Conservation (phyloP, 495 filamentous ascomycete genomes). For the Terfezia boudieri region DNA sequence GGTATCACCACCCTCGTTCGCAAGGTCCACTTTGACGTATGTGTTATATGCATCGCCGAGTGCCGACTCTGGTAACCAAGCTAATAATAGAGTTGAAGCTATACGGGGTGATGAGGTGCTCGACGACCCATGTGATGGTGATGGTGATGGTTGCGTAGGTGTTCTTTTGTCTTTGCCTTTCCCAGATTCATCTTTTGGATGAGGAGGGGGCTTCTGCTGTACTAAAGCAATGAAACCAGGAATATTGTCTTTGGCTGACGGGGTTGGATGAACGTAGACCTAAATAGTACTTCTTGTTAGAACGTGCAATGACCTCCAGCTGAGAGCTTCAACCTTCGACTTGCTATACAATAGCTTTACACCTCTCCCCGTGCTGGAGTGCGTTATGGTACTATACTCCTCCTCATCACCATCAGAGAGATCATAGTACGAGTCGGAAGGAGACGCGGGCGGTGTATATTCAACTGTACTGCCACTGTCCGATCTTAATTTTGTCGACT, state of each 20-base stretch:
- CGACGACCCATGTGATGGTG: slow-evolving; percentile 4
- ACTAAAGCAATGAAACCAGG: slow-evolving; percentile 86
- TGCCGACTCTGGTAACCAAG: slow-evolving; percentile 83
- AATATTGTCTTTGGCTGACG: slow-evolving; percentile 87
- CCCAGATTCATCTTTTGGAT: neutral
- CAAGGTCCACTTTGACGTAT: slow-evolving; percentile 86
- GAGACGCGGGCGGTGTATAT: slow-evolving; percentile 32
- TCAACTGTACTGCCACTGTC: neutral
- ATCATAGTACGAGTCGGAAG: slow-evolving; percentile 89
- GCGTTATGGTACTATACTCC: slow-evolving; percentile 88
- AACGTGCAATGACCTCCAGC: neutral
- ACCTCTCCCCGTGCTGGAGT: slow-evolving; percentile 52
- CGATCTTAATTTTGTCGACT: too few relatives aligned
- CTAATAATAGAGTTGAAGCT: slow-evolving; percentile 44
- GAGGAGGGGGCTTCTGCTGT: slow-evolving; percentile 50
- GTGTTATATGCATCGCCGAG: slow-evolving; percentile 67
- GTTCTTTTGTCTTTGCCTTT: slow-evolving; percentile 17
- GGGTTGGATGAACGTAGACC: slow-evolving; percentile 95
- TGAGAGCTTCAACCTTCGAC: slow-evolving; percentile 47
- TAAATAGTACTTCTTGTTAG: slow-evolving; percentile 15
- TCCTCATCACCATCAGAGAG: slow-evolving; percentile 90
- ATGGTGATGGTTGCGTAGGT: slow-evolving; percentile 30
- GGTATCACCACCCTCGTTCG: slow-evolving; percentile 38
- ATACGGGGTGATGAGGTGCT: slow-evolving; percentile 22
- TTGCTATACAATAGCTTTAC: slow-evolving; percentile 95